A percentile compares a stretch with the other conserved stretches of the same genome.
phyloP scores from a whole-genome alignment of 129 eudicot species.

The Silybum marianum region DNA sequence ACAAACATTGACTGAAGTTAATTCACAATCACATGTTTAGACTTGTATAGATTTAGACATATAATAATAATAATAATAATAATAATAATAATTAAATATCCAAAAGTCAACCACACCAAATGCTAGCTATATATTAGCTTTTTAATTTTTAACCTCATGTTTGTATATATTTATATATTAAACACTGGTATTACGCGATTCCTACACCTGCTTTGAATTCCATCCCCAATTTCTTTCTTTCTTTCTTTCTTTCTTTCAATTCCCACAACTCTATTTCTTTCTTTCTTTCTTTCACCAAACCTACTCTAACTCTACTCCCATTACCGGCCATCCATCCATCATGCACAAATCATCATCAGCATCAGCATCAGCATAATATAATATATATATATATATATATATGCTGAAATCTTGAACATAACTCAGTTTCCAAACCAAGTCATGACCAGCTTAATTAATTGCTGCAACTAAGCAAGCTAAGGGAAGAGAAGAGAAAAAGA shows the following conservation, averaged over 20 bases:
- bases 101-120: conserved; percentile 10
- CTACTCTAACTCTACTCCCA: not conserved
- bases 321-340: not conserved
- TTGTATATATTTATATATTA: not conserved
- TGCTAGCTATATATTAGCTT: no score
- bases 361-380: not conserved
- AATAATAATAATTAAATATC: not conserved
- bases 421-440: not conserved
- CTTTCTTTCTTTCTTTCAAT: not conserved
- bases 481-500: not conserved
- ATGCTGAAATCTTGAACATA: conserved; percentile 3
- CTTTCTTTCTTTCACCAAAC: not conserved
- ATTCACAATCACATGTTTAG: conserved; percentile 35
- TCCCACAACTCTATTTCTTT: not conserved
- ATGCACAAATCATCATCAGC: not conserved
- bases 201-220: conserved; percentile 21
- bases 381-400: not conserved
- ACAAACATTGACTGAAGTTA: conserved; percentile 15
- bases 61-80: not conserved
- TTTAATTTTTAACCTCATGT: not conserved
- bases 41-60: not conserved
- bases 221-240: not conserved
- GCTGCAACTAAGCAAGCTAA: not conserved
- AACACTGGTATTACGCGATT: conserved; percentile 39
- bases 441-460: not conserved